Conservation (phyloP, 2,329 filamentous ascomycete species). For the Xylaria sp. region DNA sequence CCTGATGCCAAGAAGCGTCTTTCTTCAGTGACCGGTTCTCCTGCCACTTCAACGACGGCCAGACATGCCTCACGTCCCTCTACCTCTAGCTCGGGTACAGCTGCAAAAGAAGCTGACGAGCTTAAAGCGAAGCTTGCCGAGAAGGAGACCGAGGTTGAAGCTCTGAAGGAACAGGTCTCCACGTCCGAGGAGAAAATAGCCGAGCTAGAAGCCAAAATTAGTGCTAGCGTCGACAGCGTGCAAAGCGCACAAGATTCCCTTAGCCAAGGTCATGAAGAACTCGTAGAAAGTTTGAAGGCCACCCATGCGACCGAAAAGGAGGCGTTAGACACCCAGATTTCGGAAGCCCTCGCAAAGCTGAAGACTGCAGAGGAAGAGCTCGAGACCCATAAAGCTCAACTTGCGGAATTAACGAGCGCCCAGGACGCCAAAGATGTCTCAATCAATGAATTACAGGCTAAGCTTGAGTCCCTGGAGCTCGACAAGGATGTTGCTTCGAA, state of each 20-base stretch:
- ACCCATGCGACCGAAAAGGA: slow-evolving; percentile 63
- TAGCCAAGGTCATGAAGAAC: slow-evolving; percentile 56
- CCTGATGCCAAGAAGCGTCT: slow-evolving; percentile 68
- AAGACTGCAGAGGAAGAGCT: slow-evolving; percentile 63
- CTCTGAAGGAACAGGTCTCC: slow-evolving; percentile 67
- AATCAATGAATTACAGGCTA: slow-evolving; percentile 60
- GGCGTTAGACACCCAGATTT: slow-evolving; percentile 59
- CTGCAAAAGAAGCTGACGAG: slow-evolving; percentile 68
- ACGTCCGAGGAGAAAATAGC: slow-evolving; percentile 66
- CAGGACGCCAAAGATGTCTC: slow-evolving; percentile 62
- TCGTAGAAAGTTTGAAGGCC: slow-evolving; percentile 61
- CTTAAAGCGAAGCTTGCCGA: slow-evolving; percentile 69
- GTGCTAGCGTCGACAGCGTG: slow-evolving; percentile 53
- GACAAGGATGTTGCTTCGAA: slow-evolving; percentile 55
- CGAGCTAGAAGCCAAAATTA: slow-evolving; percentile 64
- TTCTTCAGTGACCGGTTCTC: slow-evolving; percentile 59
- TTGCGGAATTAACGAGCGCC: slow-evolving; percentile 59
- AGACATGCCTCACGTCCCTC: slow-evolving; percentile 58
- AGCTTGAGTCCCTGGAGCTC: slow-evolving; percentile 60
- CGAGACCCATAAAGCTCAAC: slow-evolving; percentile 60
- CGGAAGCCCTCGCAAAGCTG: slow-evolving; percentile 63
- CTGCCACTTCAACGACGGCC: slow-evolving; percentile 52
- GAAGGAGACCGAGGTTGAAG: slow-evolving; percentile 67
- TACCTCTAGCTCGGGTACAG: slow-evolving; percentile 53
- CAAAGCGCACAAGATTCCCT: slow-evolving; percentile 56